Base-by-base conservation (phyloP, 2,329 filamentous ascomycete species). In the Phyllosticta capitalensis region DNA sequence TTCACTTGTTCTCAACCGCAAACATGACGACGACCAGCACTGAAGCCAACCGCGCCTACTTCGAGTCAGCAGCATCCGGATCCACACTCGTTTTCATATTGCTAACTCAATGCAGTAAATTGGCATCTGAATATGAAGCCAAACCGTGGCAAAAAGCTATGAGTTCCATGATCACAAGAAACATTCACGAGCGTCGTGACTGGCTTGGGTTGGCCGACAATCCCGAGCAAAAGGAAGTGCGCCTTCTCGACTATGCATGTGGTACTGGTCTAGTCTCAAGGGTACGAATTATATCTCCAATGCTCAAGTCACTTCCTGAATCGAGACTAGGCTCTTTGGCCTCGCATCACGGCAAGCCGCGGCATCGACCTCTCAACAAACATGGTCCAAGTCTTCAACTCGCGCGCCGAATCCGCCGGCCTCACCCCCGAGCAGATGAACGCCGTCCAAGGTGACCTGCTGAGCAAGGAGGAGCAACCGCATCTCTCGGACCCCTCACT, bases 201-300 rank as follows among this genome's bases (percentile, higher is more conserved):
- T 88, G 87, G 75, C 81, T 89, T 60, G 84, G 83, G 74, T 71
- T 72, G 52, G 70, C 71, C 14, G 52, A 59, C 3, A 22, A 54
- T 3, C 30, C 53, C 7, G 45, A 30, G 30, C 48, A 48, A 10
- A 59, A 66, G 24, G 63, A 69, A 53, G 67, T 83, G 50, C 79
- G 80, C 52, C 72, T 90, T 20, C 76, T 91, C 1, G 88, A 92
- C 69, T 92, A 91, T 71, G 88, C 88, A 17, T 91, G 88, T 67
- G 88, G 88, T 9, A 85, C 86, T 5, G 87, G 87, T 1, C 72
- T 83, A 58, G 76, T 89, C 63, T 86, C 86, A 12, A 78, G 81
- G 70, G 85, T 87, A 68, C 64, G 78, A 57, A 51, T 20, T 49
- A 28, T 52, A 26, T 26, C 24, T 38, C 9, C 53, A 49, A 19